Evolutionary conservation across 2,329 filamentous ascomycete species (phyloP).

Genomic region (Nothophoma quercina): DNA sequence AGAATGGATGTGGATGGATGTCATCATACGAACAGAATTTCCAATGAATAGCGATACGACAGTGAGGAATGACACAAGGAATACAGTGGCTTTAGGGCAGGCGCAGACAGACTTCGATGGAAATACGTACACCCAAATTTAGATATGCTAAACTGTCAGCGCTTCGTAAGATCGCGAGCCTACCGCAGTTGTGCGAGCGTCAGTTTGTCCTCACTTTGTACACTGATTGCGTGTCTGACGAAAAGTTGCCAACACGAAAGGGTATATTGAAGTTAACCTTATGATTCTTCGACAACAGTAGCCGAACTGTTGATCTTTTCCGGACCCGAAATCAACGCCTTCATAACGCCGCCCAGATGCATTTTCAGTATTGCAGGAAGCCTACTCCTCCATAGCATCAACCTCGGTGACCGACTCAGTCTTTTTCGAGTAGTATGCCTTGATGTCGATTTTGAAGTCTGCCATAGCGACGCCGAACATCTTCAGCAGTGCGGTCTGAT

Average conservation of each 20-base stretch:
- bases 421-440: slow-evolving; percentile 64
- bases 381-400: slow-evolving; percentile 55
- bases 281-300: slow-evolving; percentile 19
- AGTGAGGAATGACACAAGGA: no score
- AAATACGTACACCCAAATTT: no score
- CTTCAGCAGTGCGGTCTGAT: slow-evolving; percentile 93
- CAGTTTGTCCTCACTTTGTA: no score
- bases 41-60: not conserved
- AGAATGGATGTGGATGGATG: not conserved
- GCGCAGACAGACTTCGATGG: no score
- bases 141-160: no score
- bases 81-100: no score
- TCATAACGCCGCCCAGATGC: slow-evolving; percentile 37
- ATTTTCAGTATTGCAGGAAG: slow-evolving; percentile 5
- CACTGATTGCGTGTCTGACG: no score
- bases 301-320: slow-evolving; percentile 26
- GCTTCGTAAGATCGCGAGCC: no score
- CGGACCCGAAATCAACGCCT: slow-evolving; percentile 29
- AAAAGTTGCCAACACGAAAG: slow-evolving; percentile 24
- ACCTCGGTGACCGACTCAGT: slow-evolving; percentile 60
- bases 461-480: slow-evolving; percentile 89
- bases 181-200: no score
- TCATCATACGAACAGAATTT: not conserved
- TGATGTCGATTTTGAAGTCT: slow-evolving; percentile 83
- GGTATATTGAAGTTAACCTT: slow-evolving; percentile 38